These are phyloP conservation scores for Populus tomentosa DNA, from an alignment of 441 rosid genomes.

Conservation along the genomic window DNA sequence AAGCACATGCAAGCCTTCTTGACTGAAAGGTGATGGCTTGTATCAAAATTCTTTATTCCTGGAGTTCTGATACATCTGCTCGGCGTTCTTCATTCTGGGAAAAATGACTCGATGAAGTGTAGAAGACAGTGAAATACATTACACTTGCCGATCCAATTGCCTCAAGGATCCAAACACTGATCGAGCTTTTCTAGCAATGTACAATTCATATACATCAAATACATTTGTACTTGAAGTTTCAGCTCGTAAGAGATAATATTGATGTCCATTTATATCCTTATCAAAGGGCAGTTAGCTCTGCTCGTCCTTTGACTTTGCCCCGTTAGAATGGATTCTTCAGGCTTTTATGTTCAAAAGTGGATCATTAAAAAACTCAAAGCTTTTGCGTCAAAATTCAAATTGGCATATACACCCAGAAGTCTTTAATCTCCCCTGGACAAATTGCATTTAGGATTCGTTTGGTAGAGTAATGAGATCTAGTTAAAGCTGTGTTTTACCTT, in stretches of 20 bases:
- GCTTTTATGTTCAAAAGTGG: not conserved
- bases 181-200: not conserved
- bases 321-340: conserved; percentile 1
- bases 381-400: too few species aligned
- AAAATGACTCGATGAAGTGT: too few species aligned
- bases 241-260: not conserved
- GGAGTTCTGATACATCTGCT: not conserved
- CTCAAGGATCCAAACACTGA: not conserved
- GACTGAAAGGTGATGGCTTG: conserved; percentile 13
- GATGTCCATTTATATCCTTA: too few species aligned
- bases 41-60: not conserved
- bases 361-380: not conserved
- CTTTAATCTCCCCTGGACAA: too few species aligned
- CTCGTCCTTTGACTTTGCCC: conserved; percentile 20
- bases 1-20: conserved; percentile 40
- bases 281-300: not conserved
- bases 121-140: not conserved
- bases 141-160: not conserved
- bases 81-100: not conserved
- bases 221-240: not conserved
- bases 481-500: too few species aligned
- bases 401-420: too few species aligned
- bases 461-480: too few species aligned
- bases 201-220: not conserved
- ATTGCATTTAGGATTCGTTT: too few species aligned